Base-by-base conservation (phyloP, 345 rosid species). In the Dipteronia sinensis region DNA sequence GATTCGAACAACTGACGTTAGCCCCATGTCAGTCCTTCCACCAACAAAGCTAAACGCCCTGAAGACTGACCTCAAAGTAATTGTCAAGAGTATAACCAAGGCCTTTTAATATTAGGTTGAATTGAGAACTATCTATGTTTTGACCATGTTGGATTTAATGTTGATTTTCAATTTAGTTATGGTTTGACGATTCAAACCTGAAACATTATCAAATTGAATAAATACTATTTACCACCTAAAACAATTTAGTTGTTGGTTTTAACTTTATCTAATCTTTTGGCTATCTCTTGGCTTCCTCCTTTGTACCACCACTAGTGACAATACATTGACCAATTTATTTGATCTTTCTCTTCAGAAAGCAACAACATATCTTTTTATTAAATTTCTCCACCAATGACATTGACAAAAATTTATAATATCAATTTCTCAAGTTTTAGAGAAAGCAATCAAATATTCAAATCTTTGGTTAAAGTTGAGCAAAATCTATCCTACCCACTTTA, bases 391-490 rank as follows among this genome's bases (percentile, higher is more conserved):
- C 13, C 10, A 19, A 19, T 49, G 63, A 49, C 31, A 47, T 19
- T 64, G 77, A 64, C 70, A 55, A 49, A 4, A 34, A 19, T 49
- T 65, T 19, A 46, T 19, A 0, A 49, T n/a, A 5, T 7, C 13
- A 20, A 16, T 42, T 74, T 70, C 22, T n/a, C 0, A 72, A 6
- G 13, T 17, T 6, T 2, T 27, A 47, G 44, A 46, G 61, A 47
- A 64, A 20, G 49, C 27, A 47, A 29, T 19, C 70, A 49, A 65
- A 74, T 74, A 47, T 19, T 19, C 70, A 49, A 65, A 74, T 74
- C 49, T 65, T 49, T 46, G 47, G 69, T 65, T 59, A n/a, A 27
- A 47, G 70, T 74, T 20, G 13, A 74, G 38, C 1, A 25, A 64
- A 17, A 72, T 10, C 42, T 12, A 65, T 29, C 69, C 34, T 27